Conservation (phyloP, 139 green algal genomes). For the Chlorella sp. region DNA sequence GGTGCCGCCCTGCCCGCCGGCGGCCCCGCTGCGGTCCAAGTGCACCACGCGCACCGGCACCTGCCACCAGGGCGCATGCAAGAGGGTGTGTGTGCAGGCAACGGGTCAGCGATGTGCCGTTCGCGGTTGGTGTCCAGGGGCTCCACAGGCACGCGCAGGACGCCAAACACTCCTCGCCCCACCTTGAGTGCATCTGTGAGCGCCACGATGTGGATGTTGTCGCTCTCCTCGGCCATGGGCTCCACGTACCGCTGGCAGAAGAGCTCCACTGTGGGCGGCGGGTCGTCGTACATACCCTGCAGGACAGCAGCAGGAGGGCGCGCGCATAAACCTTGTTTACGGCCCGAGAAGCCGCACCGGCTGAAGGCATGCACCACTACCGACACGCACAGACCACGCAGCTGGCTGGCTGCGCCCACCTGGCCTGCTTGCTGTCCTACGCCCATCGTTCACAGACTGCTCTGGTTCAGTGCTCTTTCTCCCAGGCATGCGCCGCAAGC, state of each 20-base stretch:
- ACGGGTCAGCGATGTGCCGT: too few species aligned
- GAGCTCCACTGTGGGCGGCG: slow-evolving; percentile 35
- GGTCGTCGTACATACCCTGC: slow-evolving; percentile 71
- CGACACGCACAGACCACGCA: too few species aligned
- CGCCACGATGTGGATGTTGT: slow-evolving; percentile 92
- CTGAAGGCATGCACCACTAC: too few species aligned
- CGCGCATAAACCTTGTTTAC: too few species aligned
- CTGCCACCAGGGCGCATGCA: slow-evolving; percentile 13
- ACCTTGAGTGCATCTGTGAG: slow-evolving; percentile 82
- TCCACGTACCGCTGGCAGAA: slow-evolving; percentile 67
- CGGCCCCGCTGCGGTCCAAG: slow-evolving; percentile 29
- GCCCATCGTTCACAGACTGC: too few species aligned
- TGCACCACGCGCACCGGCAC: slow-evolving; percentile 80
- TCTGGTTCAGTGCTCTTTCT: too few species aligned
- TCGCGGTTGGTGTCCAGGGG: too few species aligned
- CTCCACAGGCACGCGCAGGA: not conserved
- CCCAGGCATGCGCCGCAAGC: too few species aligned
- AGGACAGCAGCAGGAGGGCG: not conserved
- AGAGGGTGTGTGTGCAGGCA: too few species aligned
- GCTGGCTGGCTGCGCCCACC: too few species aligned
- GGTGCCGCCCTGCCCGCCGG: not conserved
- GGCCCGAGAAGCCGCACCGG: too few species aligned
- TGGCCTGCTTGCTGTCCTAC: too few species aligned
- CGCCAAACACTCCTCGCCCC: not conserved
- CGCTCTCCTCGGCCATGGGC: slow-evolving; percentile 89